Evolutionary conservation across 768 basidiomycete genomes (phyloP).

Genomic region (Lyophyllum decastes): DNA sequence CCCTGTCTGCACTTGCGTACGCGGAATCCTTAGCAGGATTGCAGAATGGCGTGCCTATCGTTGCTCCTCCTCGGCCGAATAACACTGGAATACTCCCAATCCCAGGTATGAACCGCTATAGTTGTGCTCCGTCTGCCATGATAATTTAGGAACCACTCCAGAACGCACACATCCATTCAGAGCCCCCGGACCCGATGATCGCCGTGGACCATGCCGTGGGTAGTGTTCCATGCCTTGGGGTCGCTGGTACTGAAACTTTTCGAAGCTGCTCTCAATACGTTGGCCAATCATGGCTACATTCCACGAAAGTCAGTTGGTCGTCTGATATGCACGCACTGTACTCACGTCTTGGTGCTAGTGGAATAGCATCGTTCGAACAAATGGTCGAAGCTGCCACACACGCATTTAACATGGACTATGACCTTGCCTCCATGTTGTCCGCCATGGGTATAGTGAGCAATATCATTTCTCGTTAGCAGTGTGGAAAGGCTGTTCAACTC

Average conservation of each 20-base stretch:
- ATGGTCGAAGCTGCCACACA: conserved; percentile 10
- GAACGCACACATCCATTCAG: conserved; percentile 12
- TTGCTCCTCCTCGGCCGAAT: conserved; percentile 9
- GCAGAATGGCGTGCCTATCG: conserved; percentile 11
- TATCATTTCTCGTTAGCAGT: too few relatives aligned
- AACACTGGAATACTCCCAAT: conserved; percentile 8
- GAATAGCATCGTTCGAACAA: conserved; percentile 16
- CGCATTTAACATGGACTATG: conserved; percentile 16
- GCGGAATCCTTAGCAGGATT: too few relatives aligned
- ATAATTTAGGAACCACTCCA: not conserved
- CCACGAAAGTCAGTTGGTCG: conserved; percentile 11
- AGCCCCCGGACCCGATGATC: conserved; percentile 4
- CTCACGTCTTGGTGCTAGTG: conserved; percentile 3
- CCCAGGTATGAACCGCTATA: conserved; percentile 3
- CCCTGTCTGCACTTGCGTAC: too few relatives aligned
- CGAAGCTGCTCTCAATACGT: conserved; percentile 17
- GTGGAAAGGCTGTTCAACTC: too few relatives aligned
- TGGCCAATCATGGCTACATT: conserved; percentile 18
- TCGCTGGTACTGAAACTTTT: not conserved
- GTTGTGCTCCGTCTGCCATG: not conserved
- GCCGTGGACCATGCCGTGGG: conserved; percentile 17
- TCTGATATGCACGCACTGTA: not conserved
- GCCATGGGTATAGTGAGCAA: conserved; percentile 13
- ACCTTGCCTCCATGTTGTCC: conserved; percentile 11
- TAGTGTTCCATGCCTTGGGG: not conserved